Conservation (phyloP, 2,329 filamentous ascomycete genomes). For the Aspergillus sp. region DNA sequence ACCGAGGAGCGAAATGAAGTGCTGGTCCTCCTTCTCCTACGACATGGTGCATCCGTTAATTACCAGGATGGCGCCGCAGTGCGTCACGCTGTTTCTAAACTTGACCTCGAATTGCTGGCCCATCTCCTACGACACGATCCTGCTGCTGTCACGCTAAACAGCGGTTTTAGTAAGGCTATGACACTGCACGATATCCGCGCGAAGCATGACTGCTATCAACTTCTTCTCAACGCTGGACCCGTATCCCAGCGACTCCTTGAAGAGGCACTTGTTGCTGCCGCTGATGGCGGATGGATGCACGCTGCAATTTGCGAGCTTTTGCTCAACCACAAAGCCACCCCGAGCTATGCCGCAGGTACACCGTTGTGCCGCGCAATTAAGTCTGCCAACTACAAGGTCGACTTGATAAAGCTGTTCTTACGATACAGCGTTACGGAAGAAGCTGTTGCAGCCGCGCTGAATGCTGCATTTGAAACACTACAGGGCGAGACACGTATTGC, state of each 20-base stretch:
- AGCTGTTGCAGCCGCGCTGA: neutral
- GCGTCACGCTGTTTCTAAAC: conserved; percentile 1
- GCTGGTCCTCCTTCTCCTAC: neutral
- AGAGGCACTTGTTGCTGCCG: conserved; percentile 4
- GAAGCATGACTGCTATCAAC: neutral
- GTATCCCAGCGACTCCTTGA: conserved; percentile 3
- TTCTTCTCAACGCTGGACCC: conserved; percentile 3
- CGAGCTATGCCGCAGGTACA: conserved; percentile 1
- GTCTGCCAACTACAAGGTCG: neutral
- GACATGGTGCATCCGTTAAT: conserved; percentile 3
- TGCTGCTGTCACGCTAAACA: neutral
- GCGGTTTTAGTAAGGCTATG: conserved; percentile 4
- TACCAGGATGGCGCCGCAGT: conserved; percentile 4
- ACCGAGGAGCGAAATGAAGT: neutral
- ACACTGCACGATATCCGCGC: neutral
- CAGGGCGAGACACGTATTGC: neutral
- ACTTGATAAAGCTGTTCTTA: neutral
- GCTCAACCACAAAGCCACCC: neutral
- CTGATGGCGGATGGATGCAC: conserved; percentile 6
- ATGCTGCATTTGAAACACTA: conserved; percentile 1
- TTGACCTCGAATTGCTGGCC: conserved; percentile 1
- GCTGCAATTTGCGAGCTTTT: conserved; percentile 3
- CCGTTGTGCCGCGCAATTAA: conserved; percentile 6
- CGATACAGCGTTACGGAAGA: conserved; percentile 1
- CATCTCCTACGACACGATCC: conserved; percentile 1